phyloP scores from a whole-genome alignment of 805 yeast genomes.

The Metschnikowia chrysomelidarum region DNA sequence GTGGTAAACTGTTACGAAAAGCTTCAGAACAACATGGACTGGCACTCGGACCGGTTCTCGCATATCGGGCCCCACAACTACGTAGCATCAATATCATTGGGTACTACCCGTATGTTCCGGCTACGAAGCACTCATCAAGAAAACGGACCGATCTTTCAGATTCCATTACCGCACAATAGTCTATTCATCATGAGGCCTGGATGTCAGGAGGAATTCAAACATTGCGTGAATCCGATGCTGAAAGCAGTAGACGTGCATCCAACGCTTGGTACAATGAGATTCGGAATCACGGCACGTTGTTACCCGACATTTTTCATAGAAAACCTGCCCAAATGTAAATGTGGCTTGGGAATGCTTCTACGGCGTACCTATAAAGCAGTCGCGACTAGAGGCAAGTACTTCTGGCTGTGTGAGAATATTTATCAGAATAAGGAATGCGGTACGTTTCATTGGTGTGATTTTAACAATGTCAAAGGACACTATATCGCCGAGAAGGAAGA shows the following conservation, averaged over 20 bases:
- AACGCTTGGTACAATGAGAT: conserved; percentile 48
- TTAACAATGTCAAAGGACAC: conserved; percentile 28
- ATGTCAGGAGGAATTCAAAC: conserved; percentile 74
- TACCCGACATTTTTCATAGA: conserved; percentile 38
- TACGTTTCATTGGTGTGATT: conserved; percentile 51
- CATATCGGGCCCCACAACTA: conserved; percentile 69
- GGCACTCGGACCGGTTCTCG: conserved; percentile 75
- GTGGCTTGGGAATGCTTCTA: conserved; percentile 50
- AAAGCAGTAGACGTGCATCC: conserved; percentile 45
- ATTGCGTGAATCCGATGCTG: conserved; percentile 51
- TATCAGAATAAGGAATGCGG: conserved; percentile 47
- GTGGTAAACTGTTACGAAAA: conserved; percentile 56
- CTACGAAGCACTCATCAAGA: conserved; percentile 44
- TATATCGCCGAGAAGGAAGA: conserved; percentile 31
- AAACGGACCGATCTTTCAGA: conserved; percentile 37
- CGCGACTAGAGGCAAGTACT: conserved; percentile 51
- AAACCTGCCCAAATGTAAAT: conserved; percentile 46
- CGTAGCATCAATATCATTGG: conserved; percentile 67
- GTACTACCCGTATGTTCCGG: conserved; percentile 67
- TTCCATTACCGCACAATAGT: conserved; percentile 70
- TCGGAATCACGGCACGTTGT: conserved; percentile 66
- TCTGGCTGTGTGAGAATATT: conserved; percentile 61
- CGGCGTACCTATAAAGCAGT: conserved; percentile 53
- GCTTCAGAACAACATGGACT: conserved; percentile 55
- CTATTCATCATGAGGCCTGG: conserved; percentile 74